phyloP scores from a whole-genome alignment of 495 filamentous ascomycete genomes.

The Staphylotrichum longicolle region DNA sequence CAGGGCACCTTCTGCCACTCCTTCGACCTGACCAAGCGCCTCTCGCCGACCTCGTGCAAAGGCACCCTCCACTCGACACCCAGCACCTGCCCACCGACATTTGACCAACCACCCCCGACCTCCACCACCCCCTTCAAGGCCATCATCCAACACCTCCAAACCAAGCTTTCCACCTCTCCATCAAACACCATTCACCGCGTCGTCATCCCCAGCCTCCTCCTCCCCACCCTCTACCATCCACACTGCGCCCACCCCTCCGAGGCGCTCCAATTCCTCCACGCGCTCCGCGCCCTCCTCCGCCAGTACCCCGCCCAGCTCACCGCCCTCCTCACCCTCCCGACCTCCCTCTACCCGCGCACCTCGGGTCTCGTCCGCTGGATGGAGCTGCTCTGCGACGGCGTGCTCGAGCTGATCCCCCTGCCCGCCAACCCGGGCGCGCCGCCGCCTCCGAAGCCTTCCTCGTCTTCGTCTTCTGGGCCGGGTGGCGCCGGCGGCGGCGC shows the following conservation, averaged over 20 bases:
- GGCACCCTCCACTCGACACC: slow-evolving; percentile 47
- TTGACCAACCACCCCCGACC: slow-evolving; percentile 17
- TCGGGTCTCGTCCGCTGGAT: slow-evolving; percentile 83
- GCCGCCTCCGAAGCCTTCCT: slow-evolving; percentile 38
- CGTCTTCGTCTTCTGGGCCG: slow-evolving; percentile 14
- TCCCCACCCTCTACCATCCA: slow-evolving; percentile 75
- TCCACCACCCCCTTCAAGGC: slow-evolving; percentile 57
- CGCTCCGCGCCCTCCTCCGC: slow-evolving; percentile 70
- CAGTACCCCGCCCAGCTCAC: slow-evolving; percentile 64
- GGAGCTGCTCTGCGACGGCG: slow-evolving; percentile 80
- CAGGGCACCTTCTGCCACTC: slow-evolving; percentile 73
- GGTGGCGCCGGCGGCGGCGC: background rate
- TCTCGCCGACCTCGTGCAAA: slow-evolving; percentile 55
- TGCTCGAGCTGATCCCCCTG: slow-evolving; percentile 84
- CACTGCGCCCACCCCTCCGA: slow-evolving; percentile 63
- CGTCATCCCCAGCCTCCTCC: slow-evolving; percentile 78
- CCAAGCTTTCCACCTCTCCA: slow-evolving; percentile 56
- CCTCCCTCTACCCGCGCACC: slow-evolving; percentile 75
- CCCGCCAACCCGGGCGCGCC: slow-evolving; percentile 62
- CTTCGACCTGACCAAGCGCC: slow-evolving; percentile 86
- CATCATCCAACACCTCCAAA: slow-evolving; percentile 60
- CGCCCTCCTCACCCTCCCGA: slow-evolving; percentile 72
- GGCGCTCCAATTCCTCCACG: slow-evolving; percentile 80
- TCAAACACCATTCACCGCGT: slow-evolving; percentile 71
- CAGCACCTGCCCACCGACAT: slow-evolving; percentile 34